Conservation (phyloP, 352 stramenopile genomes). For the Phytopythium litorale region DNA sequence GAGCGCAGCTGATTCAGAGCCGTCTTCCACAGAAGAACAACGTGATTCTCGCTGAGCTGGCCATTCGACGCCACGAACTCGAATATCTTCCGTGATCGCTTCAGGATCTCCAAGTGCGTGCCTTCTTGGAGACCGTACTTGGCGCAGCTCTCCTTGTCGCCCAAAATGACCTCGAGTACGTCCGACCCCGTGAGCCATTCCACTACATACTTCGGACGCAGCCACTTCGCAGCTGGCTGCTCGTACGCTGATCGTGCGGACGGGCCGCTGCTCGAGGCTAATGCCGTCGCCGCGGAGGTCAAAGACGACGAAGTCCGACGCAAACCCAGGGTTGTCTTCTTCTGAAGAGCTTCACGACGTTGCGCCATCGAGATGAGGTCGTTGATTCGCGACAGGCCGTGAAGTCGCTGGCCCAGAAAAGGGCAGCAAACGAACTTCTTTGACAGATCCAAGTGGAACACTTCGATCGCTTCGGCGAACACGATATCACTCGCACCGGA, state of each 20-base stretch:
- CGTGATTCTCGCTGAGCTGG: constrained; percentile 56
- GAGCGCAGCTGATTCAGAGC: constrained; percentile 64
- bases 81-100: constrained; percentile 68
- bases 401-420: constrained; percentile 68
- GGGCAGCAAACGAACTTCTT: constrained; percentile 87
- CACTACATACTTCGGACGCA: constrained; percentile 68
- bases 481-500: constrained; percentile 24
- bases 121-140: constrained; percentile 76
- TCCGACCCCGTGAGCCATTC: constrained; percentile 78
- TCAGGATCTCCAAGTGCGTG: constrained; percentile 79
- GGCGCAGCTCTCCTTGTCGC: constrained; percentile 53
- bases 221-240: constrained; percentile 52
- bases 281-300: constrained; percentile 21
- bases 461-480: constrained; percentile 75
- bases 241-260: constrained; percentile 24
- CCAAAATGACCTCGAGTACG: constrained; percentile 79
- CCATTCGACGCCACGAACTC: constrained; percentile 56
- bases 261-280: constrained; percentile 17
- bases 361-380: constrained; percentile 80
- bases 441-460: constrained; percentile 81
- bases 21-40: constrained; percentile 76
- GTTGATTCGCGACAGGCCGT: constrained; percentile 67
- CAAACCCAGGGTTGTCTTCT: constrained; percentile 56
- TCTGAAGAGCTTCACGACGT: constrained; percentile 55
- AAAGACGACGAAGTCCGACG: constrained; percentile 29